Evolutionary conservation across 352 stramenopile genomes (phyloP), one percentile per base, ranked within the genome.

Genomic region (Pythium phragmiticola): DNA sequence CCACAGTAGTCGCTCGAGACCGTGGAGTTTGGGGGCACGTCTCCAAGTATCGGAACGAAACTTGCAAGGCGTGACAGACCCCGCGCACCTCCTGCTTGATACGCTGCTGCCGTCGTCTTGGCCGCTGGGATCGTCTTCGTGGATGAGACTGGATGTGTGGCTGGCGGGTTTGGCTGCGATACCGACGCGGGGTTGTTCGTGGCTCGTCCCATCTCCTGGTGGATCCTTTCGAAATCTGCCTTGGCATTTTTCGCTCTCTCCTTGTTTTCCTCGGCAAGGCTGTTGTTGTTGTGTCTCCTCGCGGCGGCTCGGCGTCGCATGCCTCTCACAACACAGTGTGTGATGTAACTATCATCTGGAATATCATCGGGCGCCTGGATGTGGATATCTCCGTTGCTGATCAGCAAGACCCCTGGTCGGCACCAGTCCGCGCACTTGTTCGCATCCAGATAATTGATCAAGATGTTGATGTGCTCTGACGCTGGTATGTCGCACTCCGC

Each of bases 51-150:
- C 26, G 26, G 26, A 4, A 28, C 26, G 26, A 4, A 28, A 16
- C 36, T 42, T 42, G 36, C 14, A 17, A 11, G 8, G 14, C 14
- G 36, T 16, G 14, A 42, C 2, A 42, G 36, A 6, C 36, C 9
- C 9, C 36, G 36, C 14, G 36, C 36, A 42, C 36, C 39, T 8
- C 57, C 57, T 4, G 57, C 57, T 19, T 63, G 57, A 21, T 63
- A 63, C n/a, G 36, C 57, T 0, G 21, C 13, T 12, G 30, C 57
- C 8, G 14, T 47, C 2, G 57, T 53, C 23, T 39, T 46, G 4
- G 46, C 57, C 11, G 57, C 46, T 9, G 57, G 57, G 16, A 63
- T 56, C 1, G 54, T 16, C 26, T 28, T 28, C 26, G 26, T 28
- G 2, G 26, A 28, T 28, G 26, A 28, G 26, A 4, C 26, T 4